A percentile compares a stretch with the other conserved stretches of the same genome.
phyloP scores from a whole-genome alignment of 1,284 basidiomycete species.

The Microbotryomycetes sp. region DNA sequence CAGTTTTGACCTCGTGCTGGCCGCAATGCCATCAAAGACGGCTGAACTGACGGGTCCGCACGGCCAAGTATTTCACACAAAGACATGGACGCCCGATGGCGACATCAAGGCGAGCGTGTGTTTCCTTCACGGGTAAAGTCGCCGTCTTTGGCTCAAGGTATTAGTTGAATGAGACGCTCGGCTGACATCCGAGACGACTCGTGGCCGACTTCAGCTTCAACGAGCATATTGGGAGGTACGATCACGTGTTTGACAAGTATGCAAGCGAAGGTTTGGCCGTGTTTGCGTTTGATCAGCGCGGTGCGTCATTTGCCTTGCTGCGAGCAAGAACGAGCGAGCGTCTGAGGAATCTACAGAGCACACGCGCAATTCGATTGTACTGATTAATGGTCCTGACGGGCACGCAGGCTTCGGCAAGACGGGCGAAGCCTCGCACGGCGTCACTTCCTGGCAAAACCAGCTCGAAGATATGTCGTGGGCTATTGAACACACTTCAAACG shows the following conservation, averaged over 20 bases:
- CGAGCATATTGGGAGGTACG: conserved; percentile 42
- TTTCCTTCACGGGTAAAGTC: conserved; percentile 34
- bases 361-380: too few relatives aligned
- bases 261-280: conserved; percentile 41
- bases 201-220: conserved; percentile 37
- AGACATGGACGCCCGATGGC: conserved; percentile 23
- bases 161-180: not conserved
- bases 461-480: conserved; percentile 41
- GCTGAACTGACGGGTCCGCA: not conserved
- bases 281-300: conserved; percentile 42
- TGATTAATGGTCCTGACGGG: too few relatives aligned
- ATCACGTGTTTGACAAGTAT: conserved; percentile 40
- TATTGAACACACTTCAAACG: conserved; percentile 29
- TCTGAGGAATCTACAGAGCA: too few relatives aligned
- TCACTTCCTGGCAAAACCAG: conserved; percentile 40
- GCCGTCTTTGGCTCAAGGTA: not conserved
- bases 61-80: conserved; percentile 29
- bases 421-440: conserved; percentile 36
- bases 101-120: conserved; percentile 21
- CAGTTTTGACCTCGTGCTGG: not conserved
- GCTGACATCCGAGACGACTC: not conserved
- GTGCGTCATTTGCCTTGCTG: conserved; percentile 5
- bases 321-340: too few relatives aligned
- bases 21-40: not conserved
- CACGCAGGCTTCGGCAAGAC: conserved; percentile 42